phyloP scores from a whole-genome alignment of 1,284 basidiomycete genomes.

The Baeospora myosura region DNA sequence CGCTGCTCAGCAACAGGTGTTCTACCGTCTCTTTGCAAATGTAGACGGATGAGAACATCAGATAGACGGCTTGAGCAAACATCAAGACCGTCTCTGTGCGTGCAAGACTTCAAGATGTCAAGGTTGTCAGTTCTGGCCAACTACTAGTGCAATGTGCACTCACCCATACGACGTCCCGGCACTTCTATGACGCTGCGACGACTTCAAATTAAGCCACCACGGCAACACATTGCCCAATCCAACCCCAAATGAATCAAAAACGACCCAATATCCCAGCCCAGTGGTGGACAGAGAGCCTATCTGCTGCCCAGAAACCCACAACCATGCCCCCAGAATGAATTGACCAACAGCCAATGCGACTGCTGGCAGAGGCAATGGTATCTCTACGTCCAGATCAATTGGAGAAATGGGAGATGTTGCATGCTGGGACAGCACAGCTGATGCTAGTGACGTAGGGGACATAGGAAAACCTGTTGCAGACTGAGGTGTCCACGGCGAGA shows the following conservation, averaged over 20 bases:
- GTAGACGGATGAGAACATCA: conserved; percentile 88
- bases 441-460: conserved; percentile 3
- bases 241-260: conserved; percentile 87
- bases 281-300: conserved; percentile 83
- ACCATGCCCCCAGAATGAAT: conserved; percentile 55
- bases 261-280: conserved; percentile 91
- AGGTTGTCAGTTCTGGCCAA: not conserved
- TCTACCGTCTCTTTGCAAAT: conserved; percentile 91
- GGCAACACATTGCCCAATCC: conserved; percentile 50
- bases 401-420: conserved; percentile 4
- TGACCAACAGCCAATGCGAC: conserved; percentile 27
- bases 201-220: conserved; percentile 21
- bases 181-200: conserved; percentile 17
- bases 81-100: conserved; percentile 73
- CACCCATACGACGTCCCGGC: conserved; percentile 61
- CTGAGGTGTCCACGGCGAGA: conserved; percentile 47
- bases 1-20: conserved; percentile 60
- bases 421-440: not conserved
- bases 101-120: conserved; percentile 54
- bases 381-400: no score
- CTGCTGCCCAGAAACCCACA: conserved; percentile 93
- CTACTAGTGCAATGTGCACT: conserved; percentile 22
- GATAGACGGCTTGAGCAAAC: conserved; percentile 84
- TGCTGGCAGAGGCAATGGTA: not conserved
- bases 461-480: conserved; percentile 27